These are phyloP conservation scores for Penicillium sp. DNA, from an alignment of 2,329 filamentous ascomycete species.

Conservation along the genomic window DNA sequence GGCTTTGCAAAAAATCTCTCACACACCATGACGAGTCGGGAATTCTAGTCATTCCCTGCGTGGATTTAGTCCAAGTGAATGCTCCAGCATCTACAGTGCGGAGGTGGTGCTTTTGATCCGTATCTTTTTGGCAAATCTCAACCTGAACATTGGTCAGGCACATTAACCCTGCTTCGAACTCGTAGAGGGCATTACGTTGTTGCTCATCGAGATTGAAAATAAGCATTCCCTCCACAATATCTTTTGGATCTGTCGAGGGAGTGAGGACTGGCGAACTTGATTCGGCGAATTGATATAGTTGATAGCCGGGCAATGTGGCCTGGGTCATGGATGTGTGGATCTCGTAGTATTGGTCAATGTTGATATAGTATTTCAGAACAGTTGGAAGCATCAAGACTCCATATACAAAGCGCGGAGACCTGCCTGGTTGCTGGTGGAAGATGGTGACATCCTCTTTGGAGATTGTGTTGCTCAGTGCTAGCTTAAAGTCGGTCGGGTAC, in stretches of 20 bases:
- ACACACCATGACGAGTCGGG: neutral
- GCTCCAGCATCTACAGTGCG: neutral
- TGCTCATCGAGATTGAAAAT: neutral
- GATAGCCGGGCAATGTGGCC: conserved; percentile 26
- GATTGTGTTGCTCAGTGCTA: conserved; percentile 23
- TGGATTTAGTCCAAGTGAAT: neutral
- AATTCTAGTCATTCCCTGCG: neutral
- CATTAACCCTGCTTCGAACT: neutral
- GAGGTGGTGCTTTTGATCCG: neutral
- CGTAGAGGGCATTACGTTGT: neutral
- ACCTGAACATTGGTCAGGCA: neutral
- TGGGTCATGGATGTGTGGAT: conserved; percentile 28
- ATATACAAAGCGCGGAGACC: conserved; percentile 30
- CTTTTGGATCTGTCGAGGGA: neutral
- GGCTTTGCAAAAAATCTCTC: neutral
- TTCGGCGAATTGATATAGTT: conserved; percentile 12
- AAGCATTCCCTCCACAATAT: neutral
- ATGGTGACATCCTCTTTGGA: conserved; percentile 19
- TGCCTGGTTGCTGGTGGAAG: conserved; percentile 16
- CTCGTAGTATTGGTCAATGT: conserved; percentile 14
- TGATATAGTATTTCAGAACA: conserved; percentile 28
- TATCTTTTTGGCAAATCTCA: neutral
- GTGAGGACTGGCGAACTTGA: neutral
- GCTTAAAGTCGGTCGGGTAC: conserved; percentile 27
- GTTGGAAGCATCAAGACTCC: conserved; percentile 32